These are phyloP conservation scores for Phialophora macrospora DNA, from an alignment of 2,329 filamentous ascomycete genomes.

Conservation along the genomic window DNA sequence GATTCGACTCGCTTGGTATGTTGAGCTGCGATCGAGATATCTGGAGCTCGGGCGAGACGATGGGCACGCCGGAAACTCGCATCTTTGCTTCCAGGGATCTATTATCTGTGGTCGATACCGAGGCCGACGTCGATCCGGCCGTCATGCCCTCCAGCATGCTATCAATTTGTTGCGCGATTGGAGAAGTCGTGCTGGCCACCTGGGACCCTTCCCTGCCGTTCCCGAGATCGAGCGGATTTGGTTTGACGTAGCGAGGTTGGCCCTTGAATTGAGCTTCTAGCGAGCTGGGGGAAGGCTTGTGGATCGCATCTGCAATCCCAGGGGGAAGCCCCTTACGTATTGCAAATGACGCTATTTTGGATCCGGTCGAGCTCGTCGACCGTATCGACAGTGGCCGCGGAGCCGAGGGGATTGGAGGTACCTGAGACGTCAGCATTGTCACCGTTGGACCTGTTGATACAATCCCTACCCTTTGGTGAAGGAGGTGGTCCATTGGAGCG, in stretches of 20 bases:
- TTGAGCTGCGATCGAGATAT: slow-evolving; percentile 30
- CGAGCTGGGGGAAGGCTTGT: slow-evolving; percentile 20
- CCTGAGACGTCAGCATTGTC: slow-evolving; percentile 15
- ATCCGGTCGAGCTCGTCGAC: slow-evolving; percentile 29
- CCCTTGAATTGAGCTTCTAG: slow-evolving; percentile 18
- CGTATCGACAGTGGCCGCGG: slow-evolving; percentile 32
- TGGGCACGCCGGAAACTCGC: slow-evolving; percentile 9
- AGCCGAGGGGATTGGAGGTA: slow-evolving; percentile 9
- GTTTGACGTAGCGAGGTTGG: slow-evolving; percentile 32
- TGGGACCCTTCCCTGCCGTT: slow-evolving; percentile 2
- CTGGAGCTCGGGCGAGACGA: slow-evolving; percentile 18
- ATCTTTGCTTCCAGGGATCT: slow-evolving; percentile 26
- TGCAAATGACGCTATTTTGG: slow-evolving; percentile 25
- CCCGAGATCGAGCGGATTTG: slow-evolving; percentile 10
- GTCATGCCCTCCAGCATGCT: slow-evolving; percentile 17
- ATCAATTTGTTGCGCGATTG: slow-evolving; percentile 11
- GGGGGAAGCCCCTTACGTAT: slow-evolving; percentile 30
- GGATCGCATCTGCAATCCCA: slow-evolving; percentile 30
- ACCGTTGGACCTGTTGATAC: not conserved
- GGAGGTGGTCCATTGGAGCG: not conserved
- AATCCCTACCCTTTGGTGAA: slow-evolving; percentile 16
- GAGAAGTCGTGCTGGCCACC: slow-evolving; percentile 15
- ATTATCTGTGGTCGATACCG: slow-evolving; percentile 8
- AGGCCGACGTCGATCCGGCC: not conserved
- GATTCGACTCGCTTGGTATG: slow-evolving; percentile 46